phyloP scores from a whole-genome alignment of 2,329 filamentous ascomycete species.

The Talaromyces amestolkiae region DNA sequence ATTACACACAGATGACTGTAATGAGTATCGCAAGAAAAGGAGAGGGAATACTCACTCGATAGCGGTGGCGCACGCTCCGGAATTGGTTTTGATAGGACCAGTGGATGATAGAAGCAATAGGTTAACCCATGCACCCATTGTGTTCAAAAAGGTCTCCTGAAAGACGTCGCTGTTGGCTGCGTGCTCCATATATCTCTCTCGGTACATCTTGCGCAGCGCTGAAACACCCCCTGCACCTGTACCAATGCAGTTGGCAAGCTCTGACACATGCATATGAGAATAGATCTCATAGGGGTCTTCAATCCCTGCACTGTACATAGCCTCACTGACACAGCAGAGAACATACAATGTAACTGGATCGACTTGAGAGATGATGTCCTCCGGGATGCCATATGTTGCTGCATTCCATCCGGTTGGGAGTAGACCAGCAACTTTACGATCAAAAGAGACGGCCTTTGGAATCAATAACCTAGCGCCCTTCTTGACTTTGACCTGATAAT shows the following conservation, averaged over 20 bases:
- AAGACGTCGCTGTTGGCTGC: conserved; percentile 98
- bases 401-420: conserved; percentile 97
- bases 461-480: conserved; percentile 94
- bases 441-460: conserved; percentile 94
- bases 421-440: conserved; percentile 94
- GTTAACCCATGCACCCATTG: conserved; percentile 99
- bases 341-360: conserved; percentile 89
- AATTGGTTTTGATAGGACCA: conserved; percentile 95
- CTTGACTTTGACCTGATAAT: conserved; percentile 90
- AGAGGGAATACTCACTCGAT: conserved; percentile 63
- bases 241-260: conserved; percentile 96
- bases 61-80: conserved; percentile 93
- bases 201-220: conserved; percentile 96
- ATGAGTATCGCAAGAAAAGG: not conserved
- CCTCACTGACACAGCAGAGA: conserved; percentile 86
- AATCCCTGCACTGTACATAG: conserved; percentile 86
- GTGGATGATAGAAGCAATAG: conserved; percentile 97
- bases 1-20: not conserved
- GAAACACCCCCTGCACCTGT: conserved; percentile 95
- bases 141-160: conserved; percentile 99
- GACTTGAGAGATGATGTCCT: conserved; percentile 96
- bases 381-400: conserved; percentile 90
- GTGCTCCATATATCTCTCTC: conserved; percentile 93
- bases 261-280: conserved; percentile 96
- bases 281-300: conserved; percentile 99